These are phyloP conservation scores for Aspergillus mulundensis DNA, from an alignment of 495 filamentous ascomycete species.

Conservation along the genomic window DNA sequence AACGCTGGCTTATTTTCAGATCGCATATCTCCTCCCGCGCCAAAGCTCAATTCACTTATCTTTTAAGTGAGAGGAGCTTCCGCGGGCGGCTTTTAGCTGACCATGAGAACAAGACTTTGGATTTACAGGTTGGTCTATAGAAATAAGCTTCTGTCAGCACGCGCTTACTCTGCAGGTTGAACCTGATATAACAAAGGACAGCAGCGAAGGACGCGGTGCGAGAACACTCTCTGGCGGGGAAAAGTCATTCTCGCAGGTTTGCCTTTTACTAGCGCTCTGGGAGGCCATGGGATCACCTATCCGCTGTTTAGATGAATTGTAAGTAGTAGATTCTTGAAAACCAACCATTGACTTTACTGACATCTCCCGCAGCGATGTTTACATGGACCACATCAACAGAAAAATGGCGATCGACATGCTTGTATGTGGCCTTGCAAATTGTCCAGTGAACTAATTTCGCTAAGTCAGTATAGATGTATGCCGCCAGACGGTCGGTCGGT, in stretches of 20 bases:
- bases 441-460: neutral
- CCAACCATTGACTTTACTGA: conserved; percentile 17
- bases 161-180: conserved; percentile 48
- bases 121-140: conserved; percentile 60
- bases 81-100: conserved; percentile 75
- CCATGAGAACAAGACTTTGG: conserved; percentile 66
- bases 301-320: conserved; percentile 94
- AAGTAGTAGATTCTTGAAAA: conserved; percentile 17
- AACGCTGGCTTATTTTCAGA: conserved; percentile 78
- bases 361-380: conserved; percentile 67
- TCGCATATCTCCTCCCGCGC: conserved; percentile 77
- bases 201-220: conserved; percentile 67
- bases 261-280: conserved; percentile 87
- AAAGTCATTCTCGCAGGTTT: conserved; percentile 96
- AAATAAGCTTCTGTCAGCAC: neutral
- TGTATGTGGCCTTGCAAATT: conserved; percentile 43
- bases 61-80: conserved; percentile 85
- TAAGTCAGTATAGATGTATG: conserved; percentile 58
- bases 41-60: conserved; percentile 77
- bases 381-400: conserved; percentile 97
- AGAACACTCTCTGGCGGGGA: conserved; percentile 94
- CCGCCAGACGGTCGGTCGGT: conserved; percentile 78
- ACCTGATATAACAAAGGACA: conserved; percentile 71
- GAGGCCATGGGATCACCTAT: conserved; percentile 97
- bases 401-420: conserved; percentile 95